These are phyloP conservation scores for Coemansia sp. DNA, from an alignment of 192 early-diverging fungal genomes.

Conservation along the genomic window DNA sequence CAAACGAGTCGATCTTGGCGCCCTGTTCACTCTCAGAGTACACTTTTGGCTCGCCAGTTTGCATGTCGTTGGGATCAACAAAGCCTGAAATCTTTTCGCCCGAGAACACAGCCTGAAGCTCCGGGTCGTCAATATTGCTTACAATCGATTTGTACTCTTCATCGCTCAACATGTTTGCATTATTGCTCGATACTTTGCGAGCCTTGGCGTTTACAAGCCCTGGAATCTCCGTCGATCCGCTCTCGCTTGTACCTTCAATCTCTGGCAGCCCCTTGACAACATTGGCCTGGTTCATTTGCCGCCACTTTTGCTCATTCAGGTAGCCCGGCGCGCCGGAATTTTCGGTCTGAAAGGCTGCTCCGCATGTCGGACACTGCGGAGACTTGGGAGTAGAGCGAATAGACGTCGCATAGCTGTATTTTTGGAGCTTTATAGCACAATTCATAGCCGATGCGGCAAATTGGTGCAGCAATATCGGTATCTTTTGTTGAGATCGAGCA, in stretches of 20 bases:
- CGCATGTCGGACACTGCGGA: conserved; percentile 65
- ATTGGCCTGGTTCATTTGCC: conserved; percentile 50
- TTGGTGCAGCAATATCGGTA: not conserved
- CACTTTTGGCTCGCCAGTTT: conserved; percentile 1
- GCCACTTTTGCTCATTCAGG: conserved; percentile 45
- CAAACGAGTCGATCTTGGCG: conserved; percentile 9
- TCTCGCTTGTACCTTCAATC: not conserved
- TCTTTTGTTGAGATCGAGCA: not conserved
- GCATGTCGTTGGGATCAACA: conserved; percentile 12
- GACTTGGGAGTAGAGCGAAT: conserved; percentile 14
- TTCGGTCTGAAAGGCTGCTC: conserved; percentile 62
- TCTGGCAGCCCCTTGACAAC: conserved; percentile 23
- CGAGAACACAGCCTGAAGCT: conserved; percentile 28
- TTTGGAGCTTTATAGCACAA: not conserved
- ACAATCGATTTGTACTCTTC: conserved; percentile 41
- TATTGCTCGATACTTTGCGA: not conserved
- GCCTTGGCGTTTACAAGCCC: not conserved
- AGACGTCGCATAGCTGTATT: not conserved
- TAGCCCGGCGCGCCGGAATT: conserved; percentile 55
- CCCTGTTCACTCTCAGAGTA: not conserved
- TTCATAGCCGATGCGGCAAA: not conserved
- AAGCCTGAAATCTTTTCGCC: conserved; percentile 32
- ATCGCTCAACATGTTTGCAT: conserved; percentile 39
- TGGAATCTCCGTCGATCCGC: conserved; percentile 4
- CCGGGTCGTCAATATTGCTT: conserved; percentile 46